These are phyloP conservation scores for Actinomortierella ambigua DNA, from an alignment of 371 early-diverging fungal species.

Conservation along the genomic window DNA sequence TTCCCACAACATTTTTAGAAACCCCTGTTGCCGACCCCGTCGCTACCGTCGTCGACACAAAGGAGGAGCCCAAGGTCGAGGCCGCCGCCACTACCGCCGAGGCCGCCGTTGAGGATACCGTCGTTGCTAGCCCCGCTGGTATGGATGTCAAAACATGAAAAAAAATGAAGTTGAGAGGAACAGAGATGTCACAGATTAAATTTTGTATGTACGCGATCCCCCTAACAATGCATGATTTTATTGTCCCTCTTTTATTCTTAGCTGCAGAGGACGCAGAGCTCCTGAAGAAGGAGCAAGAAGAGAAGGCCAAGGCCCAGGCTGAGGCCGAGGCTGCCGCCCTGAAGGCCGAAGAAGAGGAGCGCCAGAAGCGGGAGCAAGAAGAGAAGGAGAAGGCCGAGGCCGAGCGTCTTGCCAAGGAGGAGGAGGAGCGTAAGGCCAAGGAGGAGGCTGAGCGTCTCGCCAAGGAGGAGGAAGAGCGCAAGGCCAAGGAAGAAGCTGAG, in stretches of 20 bases:
- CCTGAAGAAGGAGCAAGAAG: slow-evolving; percentile 3
- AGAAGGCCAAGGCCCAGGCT: background rate
- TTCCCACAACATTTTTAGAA: slow-evolving; percentile 14
- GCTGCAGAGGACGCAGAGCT: no score
- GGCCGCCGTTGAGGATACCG: slow-evolving; percentile 10
- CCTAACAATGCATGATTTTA: no score
- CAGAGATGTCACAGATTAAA: no score
- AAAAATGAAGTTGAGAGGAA: no score
- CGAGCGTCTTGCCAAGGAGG: slow-evolving; percentile 39
- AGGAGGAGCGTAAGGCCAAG: no score
- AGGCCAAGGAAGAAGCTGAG: slow-evolving; percentile 39
- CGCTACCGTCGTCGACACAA: slow-evolving; percentile 15
- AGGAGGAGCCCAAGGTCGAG: slow-evolving; percentile 12
- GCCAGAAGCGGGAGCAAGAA: slow-evolving; percentile 53
- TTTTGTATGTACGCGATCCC: no score
- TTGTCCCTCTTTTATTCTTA: no score
- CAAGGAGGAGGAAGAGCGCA: no score
- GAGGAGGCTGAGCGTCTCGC: no score
- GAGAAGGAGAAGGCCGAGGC: slow-evolving; percentile 53
- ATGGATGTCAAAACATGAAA: no score
- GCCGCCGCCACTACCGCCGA: slow-evolving; percentile 4
- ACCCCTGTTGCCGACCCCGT: slow-evolving; percentile 3
- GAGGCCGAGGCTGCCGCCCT: slow-evolving; percentile 7
- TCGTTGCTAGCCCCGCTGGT: background rate
- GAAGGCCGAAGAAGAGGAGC: no score